Conservation (phyloP, 1,139 yeast species). For the Spencermartinsiella ligniputridi region DNA sequence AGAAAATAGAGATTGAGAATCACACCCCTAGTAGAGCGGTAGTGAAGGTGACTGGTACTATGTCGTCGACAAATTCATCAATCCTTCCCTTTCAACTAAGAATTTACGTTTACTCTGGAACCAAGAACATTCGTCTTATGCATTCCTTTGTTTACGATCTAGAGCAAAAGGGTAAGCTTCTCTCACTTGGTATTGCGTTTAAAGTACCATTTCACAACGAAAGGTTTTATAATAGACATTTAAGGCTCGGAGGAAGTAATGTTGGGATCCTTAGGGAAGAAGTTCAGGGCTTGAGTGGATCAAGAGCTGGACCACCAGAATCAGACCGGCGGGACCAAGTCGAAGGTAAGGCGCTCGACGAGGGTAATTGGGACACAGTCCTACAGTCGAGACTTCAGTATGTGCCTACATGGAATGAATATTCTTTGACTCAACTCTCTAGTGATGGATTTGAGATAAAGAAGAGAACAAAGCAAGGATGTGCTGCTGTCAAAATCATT, state of each 20-base stretch:
- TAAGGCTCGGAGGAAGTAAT: slow-evolving; percentile 6
- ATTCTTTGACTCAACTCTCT: slow-evolving; percentile 7
- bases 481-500: slow-evolving; percentile 7
- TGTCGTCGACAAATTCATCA: background rate
- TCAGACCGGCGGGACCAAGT: slow-evolving; percentile 2
- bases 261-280: slow-evolving; percentile 7
- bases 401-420: slow-evolving; percentile 10
- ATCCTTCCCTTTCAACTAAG: slow-evolving; percentile 7
- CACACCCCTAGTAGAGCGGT: background rate
- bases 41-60: background rate
- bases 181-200: slow-evolving; percentile 11
- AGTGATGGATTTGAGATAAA: slow-evolving; percentile 10
- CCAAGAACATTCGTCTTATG: slow-evolving; percentile 4
- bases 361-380: background rate
- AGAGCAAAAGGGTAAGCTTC: slow-evolving; percentile 5
- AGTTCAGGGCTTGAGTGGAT: slow-evolving; percentile 9
- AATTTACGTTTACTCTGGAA: slow-evolving; percentile 2
- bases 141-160: slow-evolving; percentile 11
- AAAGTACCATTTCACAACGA: slow-evolving; percentile 7
- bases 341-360: slow-evolving; percentile 1
- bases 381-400: background rate
- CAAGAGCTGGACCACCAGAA: slow-evolving; percentile 5
- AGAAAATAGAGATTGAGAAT: background rate
- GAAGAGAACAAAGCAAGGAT: slow-evolving; percentile 8
- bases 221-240: slow-evolving; percentile 6